Conservation (phyloP, 148 eudicot genomes). For the Dianthus caryophyllus region DNA sequence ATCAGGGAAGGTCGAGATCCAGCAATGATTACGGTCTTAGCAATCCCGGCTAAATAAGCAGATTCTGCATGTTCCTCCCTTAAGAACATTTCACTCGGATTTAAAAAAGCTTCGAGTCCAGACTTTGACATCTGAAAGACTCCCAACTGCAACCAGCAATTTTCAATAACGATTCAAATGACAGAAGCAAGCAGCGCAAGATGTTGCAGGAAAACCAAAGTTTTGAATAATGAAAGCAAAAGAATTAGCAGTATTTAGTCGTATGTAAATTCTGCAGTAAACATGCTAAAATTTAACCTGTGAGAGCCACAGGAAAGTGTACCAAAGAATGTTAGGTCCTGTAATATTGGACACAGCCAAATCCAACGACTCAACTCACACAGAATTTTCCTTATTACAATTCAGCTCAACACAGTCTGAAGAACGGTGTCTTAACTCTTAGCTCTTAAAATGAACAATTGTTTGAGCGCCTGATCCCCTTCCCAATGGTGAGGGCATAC, state of each 20-base stretch:
- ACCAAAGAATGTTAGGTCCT: too few species aligned
- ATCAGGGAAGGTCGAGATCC: constrained; percentile 87
- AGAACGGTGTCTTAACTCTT: too few species aligned
- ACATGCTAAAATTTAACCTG: too few species aligned
- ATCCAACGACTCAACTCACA: too few species aligned
- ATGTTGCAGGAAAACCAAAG: neutral
- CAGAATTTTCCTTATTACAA: too few species aligned
- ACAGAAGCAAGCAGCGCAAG: neutral
- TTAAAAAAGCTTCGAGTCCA: constrained; percentile 71
- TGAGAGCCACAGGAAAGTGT: too few species aligned
- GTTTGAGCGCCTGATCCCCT: too few species aligned
- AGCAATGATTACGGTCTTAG: constrained; percentile 78
- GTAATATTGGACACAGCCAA: too few species aligned
- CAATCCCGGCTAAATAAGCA: constrained; percentile 82
- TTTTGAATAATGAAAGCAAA: neutral
- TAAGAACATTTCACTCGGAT: constrained; percentile 85
- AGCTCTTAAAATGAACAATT: too few species aligned
- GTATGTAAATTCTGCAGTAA: too few species aligned
- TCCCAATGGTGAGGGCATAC: too few species aligned
- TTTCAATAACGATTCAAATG: neutral
- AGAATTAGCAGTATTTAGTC: neutral
- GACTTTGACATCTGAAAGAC: constrained; percentile 78
- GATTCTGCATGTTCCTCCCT: constrained; percentile 66
- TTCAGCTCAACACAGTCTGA: too few species aligned
- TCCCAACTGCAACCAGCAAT: constrained; percentile 61